Base-by-base conservation (phyloP, 192 early-diverging fungal species). In the Podila clonocystis region DNA sequence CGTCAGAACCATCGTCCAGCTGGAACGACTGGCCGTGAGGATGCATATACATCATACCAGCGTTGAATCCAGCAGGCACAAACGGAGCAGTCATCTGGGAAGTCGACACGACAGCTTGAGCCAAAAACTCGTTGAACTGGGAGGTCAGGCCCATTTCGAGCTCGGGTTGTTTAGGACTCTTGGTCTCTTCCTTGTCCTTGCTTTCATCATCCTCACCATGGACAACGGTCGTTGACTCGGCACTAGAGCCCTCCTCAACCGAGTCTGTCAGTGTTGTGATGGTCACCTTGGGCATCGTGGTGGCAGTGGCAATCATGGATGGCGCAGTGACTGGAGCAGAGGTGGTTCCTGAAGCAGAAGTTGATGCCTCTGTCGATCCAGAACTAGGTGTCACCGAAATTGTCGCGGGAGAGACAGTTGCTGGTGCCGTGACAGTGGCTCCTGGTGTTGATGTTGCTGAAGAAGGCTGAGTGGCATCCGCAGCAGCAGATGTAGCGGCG, bases 71-170 rank as follows among this genome's bases (percentile, higher is more conserved):
- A 9, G 70, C 15, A 33, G 77, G 52, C 5, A 63, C n/a, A 48
- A 63, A 80, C 5, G 70, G 34, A 9, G 70, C 41, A 22, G 69
- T 36, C 65, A 72, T 67, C 29, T 55, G 65, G 15, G 77, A 59
- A 0, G 70, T 80, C 17, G 77, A 80, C 6, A 80, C 77, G 7
- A 80, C 70, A 0, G 77, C 77, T 28, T 80, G 77, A 2, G 77
- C 77, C 57, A 80, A 65, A 33, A 80, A 80, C 31, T 80, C 77
- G 60, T 80, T 80, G 58, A 80, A 80, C 62, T 80, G 77, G 9
- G 77, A 80, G 9, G 77, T 73, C 66, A 80, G n/a, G 24, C 77
- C 77, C 77, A 80, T 80, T 26, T 61, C 59, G 59, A 45, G 41
- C 15, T 33, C 29, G 9, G 63, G 77, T 22, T 73, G 72, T 24